These are phyloP conservation scores for Pythium vanterpoolii DNA, from an alignment of 352 stramenopile genomes.

Conservation along the genomic window DNA sequence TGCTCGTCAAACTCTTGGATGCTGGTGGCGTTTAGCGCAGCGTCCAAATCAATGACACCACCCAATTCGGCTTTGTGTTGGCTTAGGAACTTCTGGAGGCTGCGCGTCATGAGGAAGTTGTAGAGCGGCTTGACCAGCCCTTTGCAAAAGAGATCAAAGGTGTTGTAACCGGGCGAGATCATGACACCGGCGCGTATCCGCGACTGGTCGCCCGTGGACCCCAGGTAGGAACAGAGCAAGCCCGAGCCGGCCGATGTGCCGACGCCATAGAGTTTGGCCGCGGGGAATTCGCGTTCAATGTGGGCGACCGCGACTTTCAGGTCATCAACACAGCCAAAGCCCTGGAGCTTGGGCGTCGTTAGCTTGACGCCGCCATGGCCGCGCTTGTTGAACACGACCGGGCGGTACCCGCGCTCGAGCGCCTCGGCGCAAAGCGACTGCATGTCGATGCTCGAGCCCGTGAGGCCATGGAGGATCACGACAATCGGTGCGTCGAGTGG, in stretches of 20 bases:
- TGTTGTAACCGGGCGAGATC: constrained; percentile 77
- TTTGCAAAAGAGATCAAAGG: constrained; percentile 64
- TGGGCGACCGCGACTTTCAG: constrained; percentile 50
- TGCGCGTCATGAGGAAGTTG: constrained; percentile 76
- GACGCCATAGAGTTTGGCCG: constrained; percentile 55
- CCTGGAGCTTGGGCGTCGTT: constrained; percentile 62
- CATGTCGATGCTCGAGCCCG: constrained; percentile 62
- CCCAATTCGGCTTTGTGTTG: constrained; percentile 44
- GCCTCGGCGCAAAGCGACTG: constrained; percentile 63
- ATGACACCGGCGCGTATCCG: constrained; percentile 54
- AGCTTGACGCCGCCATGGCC: constrained; percentile 67
- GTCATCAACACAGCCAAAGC: constrained; percentile 64
- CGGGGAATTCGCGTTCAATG: constrained; percentile 44
- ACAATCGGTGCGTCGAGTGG: constrained; percentile 42
- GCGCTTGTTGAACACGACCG: constrained; percentile 83
- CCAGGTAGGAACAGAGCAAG: constrained; percentile 71
- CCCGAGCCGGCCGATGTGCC: constrained; percentile 68
- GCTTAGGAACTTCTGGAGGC: constrained; percentile 63
- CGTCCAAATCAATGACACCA: constrained; percentile 41
- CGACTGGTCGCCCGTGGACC: constrained; percentile 53
- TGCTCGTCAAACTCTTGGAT: constrained; percentile 74
- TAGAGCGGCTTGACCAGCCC: constrained; percentile 64
- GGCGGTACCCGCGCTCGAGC: constrained; percentile 54
- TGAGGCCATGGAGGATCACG: constrained; percentile 69
- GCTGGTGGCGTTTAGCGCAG: constrained; percentile 40